A percentile compares a stretch with the other conserved stretches of the same genome.
Evolutionary conservation across 305 asterid species (phyloP).

Genomic region (Fraxinus latifolia): DNA sequence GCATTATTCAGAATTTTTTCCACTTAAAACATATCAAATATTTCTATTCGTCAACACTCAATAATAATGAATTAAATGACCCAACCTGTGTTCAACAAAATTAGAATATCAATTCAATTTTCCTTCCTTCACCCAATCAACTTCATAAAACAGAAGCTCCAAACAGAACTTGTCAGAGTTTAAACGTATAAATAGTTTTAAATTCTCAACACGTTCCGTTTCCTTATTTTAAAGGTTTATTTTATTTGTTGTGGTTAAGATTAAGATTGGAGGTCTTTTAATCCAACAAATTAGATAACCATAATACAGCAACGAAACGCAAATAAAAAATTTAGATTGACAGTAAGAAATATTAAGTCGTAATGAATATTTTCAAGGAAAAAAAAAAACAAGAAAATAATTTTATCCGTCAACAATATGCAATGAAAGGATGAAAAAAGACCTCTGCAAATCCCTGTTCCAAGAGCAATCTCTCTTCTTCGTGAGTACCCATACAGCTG

Average conservation of each 20-base stretch:
- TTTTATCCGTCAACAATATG: background rate
- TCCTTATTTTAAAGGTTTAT: background rate
- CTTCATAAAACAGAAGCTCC: background rate
- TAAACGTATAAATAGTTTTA: background rate
- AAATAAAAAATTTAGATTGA: background rate
- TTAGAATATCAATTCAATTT: background rate
- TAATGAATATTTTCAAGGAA: background rate
- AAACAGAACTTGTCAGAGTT: background rate
- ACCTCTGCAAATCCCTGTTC: constrained; percentile 52
- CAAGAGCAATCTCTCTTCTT: constrained; percentile 51
- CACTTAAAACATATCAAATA: background rate
- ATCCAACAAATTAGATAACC: background rate
- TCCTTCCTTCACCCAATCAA: background rate
- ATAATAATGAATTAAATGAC: background rate
- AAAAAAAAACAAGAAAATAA: background rate
- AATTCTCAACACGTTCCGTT: background rate
- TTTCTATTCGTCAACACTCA: background rate
- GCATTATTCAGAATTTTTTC: background rate
- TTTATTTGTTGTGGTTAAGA: background rate
- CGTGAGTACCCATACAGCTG: constrained; percentile 19
- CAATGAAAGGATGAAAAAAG: background rate
- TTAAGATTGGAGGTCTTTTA: background rate
- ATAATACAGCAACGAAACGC: background rate
- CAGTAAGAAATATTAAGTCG: background rate
- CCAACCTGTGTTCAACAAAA: background rate